Percentiles rank a stretch among this genome's conserved stretches.
phyloP scores from a whole-genome alignment of 257 asterid species.

The Thymus quinquecostatus region DNA sequence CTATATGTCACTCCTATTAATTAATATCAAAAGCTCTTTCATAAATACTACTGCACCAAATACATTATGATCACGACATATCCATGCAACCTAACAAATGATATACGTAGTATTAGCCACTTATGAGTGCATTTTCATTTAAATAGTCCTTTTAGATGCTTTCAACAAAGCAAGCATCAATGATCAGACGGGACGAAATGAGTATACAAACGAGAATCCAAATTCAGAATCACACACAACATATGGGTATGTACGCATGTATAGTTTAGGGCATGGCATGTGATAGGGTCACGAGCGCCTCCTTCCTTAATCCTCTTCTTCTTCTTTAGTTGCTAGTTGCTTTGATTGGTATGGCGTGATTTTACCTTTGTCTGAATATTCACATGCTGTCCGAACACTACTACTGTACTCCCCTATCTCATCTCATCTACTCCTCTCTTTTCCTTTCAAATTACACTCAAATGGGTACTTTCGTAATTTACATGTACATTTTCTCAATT shows the following conservation, averaged over 20 bases:
- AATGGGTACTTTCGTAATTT: too few relatives aligned
- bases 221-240: not conserved
- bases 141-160: too few relatives aligned
- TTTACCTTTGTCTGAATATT: conserved; percentile 36
- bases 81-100: conserved; percentile 12
- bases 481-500: too few relatives aligned
- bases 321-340: not conserved
- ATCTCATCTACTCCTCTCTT: conserved; percentile 14
- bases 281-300: conserved; percentile 47
- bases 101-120: too few relatives aligned
- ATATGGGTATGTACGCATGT: not conserved
- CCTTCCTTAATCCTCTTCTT: not conserved
- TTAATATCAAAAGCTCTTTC: conserved; percentile 39
- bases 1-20: conserved; percentile 25
- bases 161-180: too few relatives aligned
- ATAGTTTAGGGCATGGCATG: not conserved
- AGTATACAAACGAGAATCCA: not conserved
- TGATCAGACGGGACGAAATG: too few relatives aligned
- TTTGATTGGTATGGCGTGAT: conserved; percentile 24
- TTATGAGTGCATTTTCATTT: too few relatives aligned
- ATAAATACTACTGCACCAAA: conserved; percentile 16
- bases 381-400: conserved; percentile 47
- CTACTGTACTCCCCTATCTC: too few relatives aligned
- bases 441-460: not conserved
- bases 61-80: conserved; percentile 26